Base-by-base conservation (phyloP, 2,329 filamentous ascomycete species). In the Colletotrichum shisoi region DNA sequence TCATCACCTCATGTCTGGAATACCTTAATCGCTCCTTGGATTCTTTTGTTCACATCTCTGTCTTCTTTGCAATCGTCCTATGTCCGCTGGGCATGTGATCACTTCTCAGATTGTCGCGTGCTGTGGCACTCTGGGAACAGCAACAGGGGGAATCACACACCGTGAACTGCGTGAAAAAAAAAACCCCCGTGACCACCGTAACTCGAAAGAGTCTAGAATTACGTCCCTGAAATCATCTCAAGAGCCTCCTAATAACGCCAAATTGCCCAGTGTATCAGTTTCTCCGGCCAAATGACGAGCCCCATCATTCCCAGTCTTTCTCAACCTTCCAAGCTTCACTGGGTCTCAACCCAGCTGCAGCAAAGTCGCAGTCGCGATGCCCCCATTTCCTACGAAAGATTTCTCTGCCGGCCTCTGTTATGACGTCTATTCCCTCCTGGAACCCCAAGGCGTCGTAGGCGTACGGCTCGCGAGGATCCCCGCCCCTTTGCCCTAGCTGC, bases 401-500 rank as follows among this genome's bases (percentile, higher is more conserved):
- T 63, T 78, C 75, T 17, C 76, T 72, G 0, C 82, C 83, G 17
- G 80, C 77, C 69, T 83, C 81, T 13, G 80, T 82, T 19, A 81
- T 73, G 58, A 84, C 75, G 66, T 79, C 76, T 63, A 84, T 78
- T 2, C 76, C 80, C 39, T 75, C 72, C 2, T 79, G 76, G 56
- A 85, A 76, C 1, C 83, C 84, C 1, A 77, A 76, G 0, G 80
- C 71, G 53, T 83, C 77, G 65, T 84, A 81, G 72, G 84, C 83
- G 68, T 81, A 87, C 0, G 84, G 84, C 71, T 87, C 84, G 9
- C 81, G 82, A 0, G 59, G 44, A 24, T 79, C 57, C 0, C 84
- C 85, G n/a, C 84, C 84, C 3, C 75, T 77, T 70, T 87, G 85
- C 13, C 79, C 78, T 2, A 72, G 71, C 71, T 86, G 84, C 84